Percentiles rank a stretch among this genome's conserved stretches.
Evolutionary conservation across 106 monocot species (phyloP).

Genomic region (Chionographis japonica): DNA sequence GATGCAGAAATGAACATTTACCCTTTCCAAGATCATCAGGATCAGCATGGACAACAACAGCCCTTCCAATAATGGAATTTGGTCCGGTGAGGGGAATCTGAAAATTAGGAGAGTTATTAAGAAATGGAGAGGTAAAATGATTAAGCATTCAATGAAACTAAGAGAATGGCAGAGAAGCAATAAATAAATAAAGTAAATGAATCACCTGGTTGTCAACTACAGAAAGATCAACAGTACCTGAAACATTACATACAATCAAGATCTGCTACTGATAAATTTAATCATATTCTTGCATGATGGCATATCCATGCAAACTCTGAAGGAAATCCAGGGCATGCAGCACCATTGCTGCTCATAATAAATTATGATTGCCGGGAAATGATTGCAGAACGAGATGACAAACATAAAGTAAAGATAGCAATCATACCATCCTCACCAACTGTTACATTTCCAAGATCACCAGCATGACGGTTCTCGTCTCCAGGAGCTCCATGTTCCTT

Average conservation of each 20-base stretch:
- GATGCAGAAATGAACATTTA: conserved; percentile 12
- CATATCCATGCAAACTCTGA: too few relatives aligned
- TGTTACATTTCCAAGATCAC: conserved; percentile 72
- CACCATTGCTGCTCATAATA: too few relatives aligned
- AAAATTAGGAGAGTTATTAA: not conserved
- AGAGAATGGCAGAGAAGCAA: not conserved
- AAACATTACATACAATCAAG: not conserved
- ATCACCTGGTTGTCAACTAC: conserved; percentile 44
- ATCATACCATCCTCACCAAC: conserved; percentile 48
- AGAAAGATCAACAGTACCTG: conserved; percentile 46
- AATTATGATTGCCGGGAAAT: too few relatives aligned
- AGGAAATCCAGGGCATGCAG: too few relatives aligned
- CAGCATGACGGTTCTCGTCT: conserved; percentile 62
- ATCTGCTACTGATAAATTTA: not conserved
- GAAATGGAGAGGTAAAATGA: not conserved
- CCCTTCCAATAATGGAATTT: conserved; percentile 75
- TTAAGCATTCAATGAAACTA: not conserved
- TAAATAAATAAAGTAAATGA: not conserved
- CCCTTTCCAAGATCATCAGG: conserved; percentile 95
- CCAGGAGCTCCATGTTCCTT: conserved; percentile 57
- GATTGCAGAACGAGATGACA: too few relatives aligned
- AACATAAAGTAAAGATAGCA: not conserved
- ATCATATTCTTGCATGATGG: not conserved
- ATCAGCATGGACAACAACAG: conserved; percentile 96
- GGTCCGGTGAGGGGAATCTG: conserved; percentile 77